Conservation (phyloP, 202 grass and related monocot genomes). For the Cymbopogon flexuosus region DNA sequence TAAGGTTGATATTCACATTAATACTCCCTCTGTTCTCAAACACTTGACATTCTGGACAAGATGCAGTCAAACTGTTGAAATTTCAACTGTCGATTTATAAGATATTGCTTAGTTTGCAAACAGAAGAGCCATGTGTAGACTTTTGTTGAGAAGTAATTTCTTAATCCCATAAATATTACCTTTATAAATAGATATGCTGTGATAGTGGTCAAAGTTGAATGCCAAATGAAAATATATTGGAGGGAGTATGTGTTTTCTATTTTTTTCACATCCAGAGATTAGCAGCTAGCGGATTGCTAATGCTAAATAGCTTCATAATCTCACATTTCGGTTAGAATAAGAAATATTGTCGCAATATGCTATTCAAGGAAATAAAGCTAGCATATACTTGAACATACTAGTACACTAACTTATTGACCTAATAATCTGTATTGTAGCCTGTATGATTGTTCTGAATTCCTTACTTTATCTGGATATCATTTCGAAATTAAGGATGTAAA, state of each 20-base stretch:
- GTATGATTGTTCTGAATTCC: background rate
- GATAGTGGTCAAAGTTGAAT: background rate
- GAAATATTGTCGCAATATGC: background rate
- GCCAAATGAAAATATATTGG: background rate
- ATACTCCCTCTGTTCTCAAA: background rate
- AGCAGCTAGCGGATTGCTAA: background rate
- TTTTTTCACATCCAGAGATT: conserved; percentile 3
- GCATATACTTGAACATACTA: background rate
- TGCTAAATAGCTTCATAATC: background rate
- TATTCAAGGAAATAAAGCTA: conserved; percentile 6
- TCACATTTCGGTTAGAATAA: background rate
- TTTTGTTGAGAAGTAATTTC: background rate
- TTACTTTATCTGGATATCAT: background rate
- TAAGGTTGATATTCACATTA: conserved; percentile 54
- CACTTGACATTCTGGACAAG: background rate
- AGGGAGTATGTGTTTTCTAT: background rate
- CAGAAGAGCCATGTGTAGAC: background rate
- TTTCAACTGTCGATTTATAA: background rate
- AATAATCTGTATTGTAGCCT: background rate
- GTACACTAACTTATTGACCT: background rate
- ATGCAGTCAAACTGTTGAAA: background rate
- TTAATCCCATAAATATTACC: background rate
- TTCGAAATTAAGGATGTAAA: background rate
- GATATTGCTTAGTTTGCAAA: background rate
- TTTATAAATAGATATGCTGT: background rate